Evolutionary conservation across 164 flowering plant species (phyloP), one percentile per base, ranked within the genome.

Genomic region (Warburgia ugandensis): DNA sequence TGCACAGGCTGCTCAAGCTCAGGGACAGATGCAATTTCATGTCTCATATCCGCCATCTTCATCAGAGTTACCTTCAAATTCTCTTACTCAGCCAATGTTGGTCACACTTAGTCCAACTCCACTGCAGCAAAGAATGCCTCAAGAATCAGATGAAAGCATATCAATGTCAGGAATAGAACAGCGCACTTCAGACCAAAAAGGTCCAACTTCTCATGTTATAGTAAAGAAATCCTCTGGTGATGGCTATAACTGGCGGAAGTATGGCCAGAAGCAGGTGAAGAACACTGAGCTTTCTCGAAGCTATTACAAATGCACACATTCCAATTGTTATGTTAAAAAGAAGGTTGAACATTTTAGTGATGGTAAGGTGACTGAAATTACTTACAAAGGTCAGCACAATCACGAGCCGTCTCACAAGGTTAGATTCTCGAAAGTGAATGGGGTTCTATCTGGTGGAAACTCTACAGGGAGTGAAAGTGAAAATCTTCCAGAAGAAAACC

Each of bases 251-350:
- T 89, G 97, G 97, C 73, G 97, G 11, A 89, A 89, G 58, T 89
- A 89, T 73, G 97, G 97, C 50, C 94, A 89, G 61, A 89, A 89
- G 71, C 90, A 68, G 69, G 95, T 89, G 31, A 89, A 84, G 61
- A 77, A 80, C 58, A 76, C 80, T 40, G 68, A 77, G 51, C 79
- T 86, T 60, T 78, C 81, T 47, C 69, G 97, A 60, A 84, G 97
- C 67, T 89, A 89, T 67, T 86, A 74, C 60, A 75, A 65, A 63
- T 89, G 97, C 68, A 86, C 97, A 29, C 50, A 63, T 57, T 57
- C 74, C 14, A 73, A 74, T 10, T 89, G 97, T 51, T 60, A 7
- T 58, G 86, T 85, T 8, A 89, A 89, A 64, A 88, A 85, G 78
- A 78, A 68, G 52, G 66, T 89, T 57, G 83, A 82, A 64, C 68